A percentile compares a stretch with the other conserved stretches of the same genome.
phyloP scores from a whole-genome alignment of 768 basidiomycete genomes.

The Pisolithus microcarpus region DNA sequence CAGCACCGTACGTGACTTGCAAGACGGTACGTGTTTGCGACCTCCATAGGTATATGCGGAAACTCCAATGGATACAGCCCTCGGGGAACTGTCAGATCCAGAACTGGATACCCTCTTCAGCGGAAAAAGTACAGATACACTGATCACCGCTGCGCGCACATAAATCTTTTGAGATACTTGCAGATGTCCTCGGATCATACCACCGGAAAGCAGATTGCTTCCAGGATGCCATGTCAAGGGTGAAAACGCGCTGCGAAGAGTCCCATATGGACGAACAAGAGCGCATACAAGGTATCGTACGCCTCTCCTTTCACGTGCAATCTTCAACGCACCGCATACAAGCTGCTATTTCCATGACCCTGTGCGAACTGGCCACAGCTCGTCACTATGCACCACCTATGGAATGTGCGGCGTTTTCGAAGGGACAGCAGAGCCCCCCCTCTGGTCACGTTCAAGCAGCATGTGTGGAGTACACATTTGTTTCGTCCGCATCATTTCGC shows the following conservation, averaged over 20 bases:
- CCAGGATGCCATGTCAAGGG: constrained; percentile 40
- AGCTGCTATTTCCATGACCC: constrained; percentile 74
- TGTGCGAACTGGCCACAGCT: constrained; percentile 75
- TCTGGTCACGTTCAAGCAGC: constrained; percentile 29
- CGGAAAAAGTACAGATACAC: constrained; percentile 8
- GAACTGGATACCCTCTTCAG: constrained; percentile 12
- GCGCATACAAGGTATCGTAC: constrained; percentile 47
- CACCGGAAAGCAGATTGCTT: constrained; percentile 57
- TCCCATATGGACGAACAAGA: constrained; percentile 54
- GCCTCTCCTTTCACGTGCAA: not conserved
- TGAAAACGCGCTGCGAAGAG: constrained; percentile 46
- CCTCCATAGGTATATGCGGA: not conserved
- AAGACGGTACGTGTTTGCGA: constrained; percentile 16
- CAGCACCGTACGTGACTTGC: constrained; percentile 5
- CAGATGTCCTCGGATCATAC: constrained; percentile 39
- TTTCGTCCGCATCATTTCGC: not conserved
- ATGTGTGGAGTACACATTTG: constrained; percentile 44
- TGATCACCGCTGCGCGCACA: constrained; percentile 1
- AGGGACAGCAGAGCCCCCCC: not conserved
- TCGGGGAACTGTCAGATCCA: constrained; percentile 13
- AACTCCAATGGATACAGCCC: constrained; percentile 1
- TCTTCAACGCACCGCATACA: constrained; percentile 18
- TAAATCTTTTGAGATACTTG: constrained; percentile 5
- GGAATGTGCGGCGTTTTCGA: constrained; percentile 43
- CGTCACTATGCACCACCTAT: constrained; percentile 58